Evolutionary conservation across 495 filamentous ascomycete genomes (phyloP).

Genomic region (Podospora conica): DNA sequence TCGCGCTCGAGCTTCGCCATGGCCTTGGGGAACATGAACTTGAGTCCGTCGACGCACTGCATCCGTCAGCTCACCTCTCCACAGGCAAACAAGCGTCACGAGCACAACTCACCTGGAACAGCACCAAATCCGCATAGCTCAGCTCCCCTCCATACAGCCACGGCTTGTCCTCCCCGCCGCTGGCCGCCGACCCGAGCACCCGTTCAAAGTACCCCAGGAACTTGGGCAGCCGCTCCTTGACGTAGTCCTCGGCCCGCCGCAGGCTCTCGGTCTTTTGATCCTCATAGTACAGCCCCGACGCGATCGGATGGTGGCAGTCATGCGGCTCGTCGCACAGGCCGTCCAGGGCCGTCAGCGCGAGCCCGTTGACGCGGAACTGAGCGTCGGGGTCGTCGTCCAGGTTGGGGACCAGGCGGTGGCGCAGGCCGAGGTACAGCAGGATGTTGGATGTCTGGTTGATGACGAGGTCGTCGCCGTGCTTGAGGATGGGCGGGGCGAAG

Average conservation of each 20-base stretch:
- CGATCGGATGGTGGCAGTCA: slow-evolving; percentile 61
- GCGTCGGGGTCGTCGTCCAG: slow-evolving; percentile 38
- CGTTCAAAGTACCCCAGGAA: slow-evolving; percentile 60
- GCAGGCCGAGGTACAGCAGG: slow-evolving; percentile 52
- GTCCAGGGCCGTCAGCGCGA: slow-evolving; percentile 63
- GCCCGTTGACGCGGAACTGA: slow-evolving; percentile 46
- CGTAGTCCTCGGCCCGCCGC: slow-evolving; percentile 45
- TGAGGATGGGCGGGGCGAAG: slow-evolving; percentile 56
- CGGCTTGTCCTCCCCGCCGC: slow-evolving; percentile 38
- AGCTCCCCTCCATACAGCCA: slow-evolving; percentile 54
- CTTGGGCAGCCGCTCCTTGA: slow-evolving; percentile 56
- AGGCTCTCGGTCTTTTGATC: slow-evolving; percentile 58
- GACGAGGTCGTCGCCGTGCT: slow-evolving; percentile 46
- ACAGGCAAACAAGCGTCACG: background rate
- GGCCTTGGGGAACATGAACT: slow-evolving; percentile 59
- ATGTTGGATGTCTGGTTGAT: slow-evolving; percentile 62
- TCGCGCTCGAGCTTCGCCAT: slow-evolving; percentile 38
- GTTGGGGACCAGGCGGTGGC: slow-evolving; percentile 44
- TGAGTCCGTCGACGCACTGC: slow-evolving; percentile 44
- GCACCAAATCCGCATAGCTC: slow-evolving; percentile 62
- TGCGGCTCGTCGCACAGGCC: slow-evolving; percentile 58
- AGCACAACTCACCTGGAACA: slow-evolving; percentile 52
- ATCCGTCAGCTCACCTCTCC: background rate
- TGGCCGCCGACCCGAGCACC: slow-evolving; percentile 50
- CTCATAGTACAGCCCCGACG: slow-evolving; percentile 52